Percentiles rank a stretch among this genome's conserved stretches.
phyloP scores from a whole-genome alignment of 1,139 yeast genomes.

The Diutina scorzettiae region DNA sequence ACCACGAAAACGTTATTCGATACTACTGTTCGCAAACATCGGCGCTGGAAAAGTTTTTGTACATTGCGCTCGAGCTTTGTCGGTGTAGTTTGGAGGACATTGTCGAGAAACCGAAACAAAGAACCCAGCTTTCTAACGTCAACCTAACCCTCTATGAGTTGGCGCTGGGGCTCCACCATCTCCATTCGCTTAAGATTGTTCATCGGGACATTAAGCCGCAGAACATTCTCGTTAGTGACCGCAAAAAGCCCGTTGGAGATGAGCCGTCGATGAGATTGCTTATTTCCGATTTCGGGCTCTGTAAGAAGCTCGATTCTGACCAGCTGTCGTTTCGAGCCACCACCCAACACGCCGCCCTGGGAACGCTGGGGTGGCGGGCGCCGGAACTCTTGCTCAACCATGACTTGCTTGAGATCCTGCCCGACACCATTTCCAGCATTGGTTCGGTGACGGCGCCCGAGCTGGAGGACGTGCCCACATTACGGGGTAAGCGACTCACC shows the following conservation, averaged over 20 bases:
- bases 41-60: constrained; percentile 59
- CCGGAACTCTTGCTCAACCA: constrained; percentile 64
- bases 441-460: constrained; percentile 12
- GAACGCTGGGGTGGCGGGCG: constrained; percentile 98
- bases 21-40: constrained; percentile 87
- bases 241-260: constrained; percentile 15
- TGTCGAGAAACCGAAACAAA: constrained; percentile 34
- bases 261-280: constrained; percentile 40
- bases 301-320: constrained; percentile 82
- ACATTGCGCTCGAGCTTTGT: constrained; percentile 88
- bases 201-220: constrained; percentile 96
- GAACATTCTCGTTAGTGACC: constrained; percentile 76
- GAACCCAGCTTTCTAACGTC: constrained; percentile 10
- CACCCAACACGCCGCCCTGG: constrained; percentile 79
- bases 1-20: constrained; percentile 88
- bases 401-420: constrained; percentile 29
- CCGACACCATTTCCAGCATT: constrained; percentile 28
- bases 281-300: constrained; percentile 91
- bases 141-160: constrained; percentile 59
- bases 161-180: constrained; percentile 73
- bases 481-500: constrained; percentile 50
- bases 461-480: constrained; percentile 9
- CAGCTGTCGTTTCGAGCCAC: constrained; percentile 92
- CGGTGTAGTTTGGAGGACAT: constrained; percentile 82
- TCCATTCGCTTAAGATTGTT: constrained; percentile 84